Evolutionary conservation across 2,329 filamentous ascomycete species (phyloP), one percentile per base, ranked within the genome.

Genomic region (Aspergillus versicolor): DNA sequence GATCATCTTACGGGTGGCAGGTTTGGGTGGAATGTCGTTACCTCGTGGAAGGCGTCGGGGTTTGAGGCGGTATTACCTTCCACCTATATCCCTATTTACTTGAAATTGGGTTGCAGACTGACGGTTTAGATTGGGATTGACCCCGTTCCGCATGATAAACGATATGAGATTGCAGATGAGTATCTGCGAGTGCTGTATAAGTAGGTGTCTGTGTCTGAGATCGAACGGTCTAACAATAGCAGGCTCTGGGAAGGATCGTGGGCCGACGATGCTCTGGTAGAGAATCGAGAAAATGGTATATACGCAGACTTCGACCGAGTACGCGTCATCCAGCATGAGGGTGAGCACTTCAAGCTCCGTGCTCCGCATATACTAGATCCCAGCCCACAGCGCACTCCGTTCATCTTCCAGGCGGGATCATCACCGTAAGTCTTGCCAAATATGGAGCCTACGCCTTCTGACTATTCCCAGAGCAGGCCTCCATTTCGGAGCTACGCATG

Each of bases 11-110:
- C 85, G 0, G 75, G 79, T 3, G 85, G 85, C 0, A 75, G 85
- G 0, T 79, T 88, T 37, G 85, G 83, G 0, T 87, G 85, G 86
- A 88, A 88, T 59, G 86, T 88, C 19, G 86, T 89, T 0, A 88
- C 85, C 0, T 80, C 77, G 1, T 86, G 82, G 79, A 84, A 84
- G 66, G 86, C 87, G 63, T 78, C 82, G 0, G 84, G 84, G 0
- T 85, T 85, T 68, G 85, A 86, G 64, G 84, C 83, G 0, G 85
- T 87, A 37, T 5, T 2, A 27, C 24, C 17, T 19, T 19, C 17
- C 17, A 27, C 8, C 2, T 30, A 30, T 30, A 30, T 30, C 1
- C 15, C 13, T n/a, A 5, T 13, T 2, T n/a, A 6, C 1, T 6
- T 13, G 5, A 5, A 37, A 1, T 54, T 84, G 84, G 11, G 2